Evolutionary conservation across 495 filamentous ascomycete species (phyloP).

Genomic region (Neurospora sp.): DNA sequence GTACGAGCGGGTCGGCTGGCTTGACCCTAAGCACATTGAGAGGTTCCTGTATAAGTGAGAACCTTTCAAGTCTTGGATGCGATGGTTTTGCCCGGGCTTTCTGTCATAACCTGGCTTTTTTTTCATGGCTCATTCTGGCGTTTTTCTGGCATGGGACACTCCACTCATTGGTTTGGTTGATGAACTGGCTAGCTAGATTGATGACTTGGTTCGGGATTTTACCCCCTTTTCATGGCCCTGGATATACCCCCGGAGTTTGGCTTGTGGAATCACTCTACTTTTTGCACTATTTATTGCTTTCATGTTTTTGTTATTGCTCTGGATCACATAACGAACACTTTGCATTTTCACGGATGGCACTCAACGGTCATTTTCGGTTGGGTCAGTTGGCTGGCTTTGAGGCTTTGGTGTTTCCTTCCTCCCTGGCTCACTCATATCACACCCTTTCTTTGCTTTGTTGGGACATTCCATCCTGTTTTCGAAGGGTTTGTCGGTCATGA

Average conservation of each 20-base stretch:
- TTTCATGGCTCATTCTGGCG: not conserved
- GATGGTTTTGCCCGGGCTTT: slow-evolving; percentile 5
- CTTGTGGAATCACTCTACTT: not conserved
- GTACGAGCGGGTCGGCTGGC: slow-evolving; percentile 85
- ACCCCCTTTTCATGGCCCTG: not conserved
- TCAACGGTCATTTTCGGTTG: not conserved
- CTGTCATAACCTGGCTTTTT: not conserved
- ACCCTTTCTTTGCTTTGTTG: not conserved
- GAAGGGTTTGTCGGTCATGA: not conserved
- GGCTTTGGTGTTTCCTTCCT: not conserved
- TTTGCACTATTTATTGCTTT: not conserved
- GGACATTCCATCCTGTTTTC: not conserved
- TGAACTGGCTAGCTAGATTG: not conserved
- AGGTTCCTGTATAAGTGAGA: slow-evolving; percentile 30
- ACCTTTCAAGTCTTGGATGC: not conserved
- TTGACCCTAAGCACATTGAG: slow-evolving; percentile 52
- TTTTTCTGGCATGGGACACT: not conserved
- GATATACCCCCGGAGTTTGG: not conserved
- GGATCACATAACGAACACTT: slow-evolving; percentile 1
- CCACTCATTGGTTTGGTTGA: not conserved
- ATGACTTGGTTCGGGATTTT: not conserved
- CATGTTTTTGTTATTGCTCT: not conserved
- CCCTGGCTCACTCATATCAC: not conserved
- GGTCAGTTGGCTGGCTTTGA: not conserved
- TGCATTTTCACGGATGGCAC: not conserved